These are phyloP conservation scores for Calvatia gigantea DNA, from an alignment of 768 basidiomycete genomes.

Conservation along the genomic window DNA sequence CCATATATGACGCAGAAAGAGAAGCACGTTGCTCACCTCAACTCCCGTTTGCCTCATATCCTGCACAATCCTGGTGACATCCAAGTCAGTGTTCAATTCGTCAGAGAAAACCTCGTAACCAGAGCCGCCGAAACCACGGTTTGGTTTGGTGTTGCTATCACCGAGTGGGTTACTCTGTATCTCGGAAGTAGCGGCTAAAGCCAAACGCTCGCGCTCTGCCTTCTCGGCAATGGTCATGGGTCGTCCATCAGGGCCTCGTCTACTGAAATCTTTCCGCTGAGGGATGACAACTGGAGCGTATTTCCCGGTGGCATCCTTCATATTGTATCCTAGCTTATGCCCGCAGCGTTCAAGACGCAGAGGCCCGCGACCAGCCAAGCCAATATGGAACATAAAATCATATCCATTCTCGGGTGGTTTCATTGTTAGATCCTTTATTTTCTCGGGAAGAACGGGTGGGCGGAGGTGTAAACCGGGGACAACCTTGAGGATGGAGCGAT, in stretches of 20 bases:
- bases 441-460: slow-evolving; percentile 47
- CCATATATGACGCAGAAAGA: neutral
- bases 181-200: slow-evolving; percentile 8
- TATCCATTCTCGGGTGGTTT: slow-evolving; percentile 48
- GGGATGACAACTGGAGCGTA: slow-evolving; percentile 49
- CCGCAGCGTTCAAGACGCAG: slow-evolving; percentile 61
- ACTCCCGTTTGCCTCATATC: slow-evolving; percentile 50
- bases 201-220: slow-evolving; percentile 19
- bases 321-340: slow-evolving; percentile 66
- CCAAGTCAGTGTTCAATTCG: slow-evolving; percentile 57
- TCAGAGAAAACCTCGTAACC: slow-evolving; percentile 55
- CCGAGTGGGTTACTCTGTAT: slow-evolving; percentile 4
- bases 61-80: slow-evolving; percentile 53
- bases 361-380: slow-evolving; percentile 61
- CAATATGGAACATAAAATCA: slow-evolving; percentile 70
- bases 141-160: slow-evolving; percentile 9
- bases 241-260: slow-evolving; percentile 29
- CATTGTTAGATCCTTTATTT: slow-evolving; percentile 28
- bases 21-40: slow-evolving; percentile 32
- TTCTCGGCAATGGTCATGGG: slow-evolving; percentile 22
- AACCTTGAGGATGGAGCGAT: slow-evolving; percentile 50
- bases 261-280: slow-evolving; percentile 37
- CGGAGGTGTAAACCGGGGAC: slow-evolving; percentile 59
- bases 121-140: slow-evolving; percentile 21
- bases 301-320: slow-evolving; percentile 60